Conservation (phyloP, 2,329 filamentous ascomycete genomes). For the Ascochyta koolunga region DNA sequence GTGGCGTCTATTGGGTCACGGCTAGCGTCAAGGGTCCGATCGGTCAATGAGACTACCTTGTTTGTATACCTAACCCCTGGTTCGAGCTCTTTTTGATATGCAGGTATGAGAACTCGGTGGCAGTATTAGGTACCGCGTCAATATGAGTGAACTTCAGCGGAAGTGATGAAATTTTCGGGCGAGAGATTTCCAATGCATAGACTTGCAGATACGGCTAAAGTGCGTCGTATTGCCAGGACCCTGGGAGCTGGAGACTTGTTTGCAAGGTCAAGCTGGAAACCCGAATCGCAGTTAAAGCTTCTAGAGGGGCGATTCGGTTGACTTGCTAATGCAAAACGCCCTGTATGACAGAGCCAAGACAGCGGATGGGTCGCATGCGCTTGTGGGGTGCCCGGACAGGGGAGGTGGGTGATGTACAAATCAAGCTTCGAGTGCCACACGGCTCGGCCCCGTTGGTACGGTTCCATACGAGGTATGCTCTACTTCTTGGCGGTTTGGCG, state of each 20-base stretch:
- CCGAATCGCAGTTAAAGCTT: neutral
- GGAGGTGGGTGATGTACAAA: neutral
- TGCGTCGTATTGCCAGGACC: neutral
- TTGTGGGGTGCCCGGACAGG: neutral
- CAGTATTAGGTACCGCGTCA: neutral
- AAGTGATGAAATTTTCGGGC: neutral
- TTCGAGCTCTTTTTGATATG: neutral
- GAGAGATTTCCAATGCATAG: neutral
- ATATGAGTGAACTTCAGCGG: neutral
- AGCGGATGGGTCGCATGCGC: neutral
- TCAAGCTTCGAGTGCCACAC: neutral
- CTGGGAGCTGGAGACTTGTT: neutral
- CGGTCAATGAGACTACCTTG: neutral
- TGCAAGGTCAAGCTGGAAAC: neutral
- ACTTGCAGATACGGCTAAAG: neutral
- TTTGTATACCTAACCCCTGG: neutral
- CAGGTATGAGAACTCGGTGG: neutral
- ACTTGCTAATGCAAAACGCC: neutral
- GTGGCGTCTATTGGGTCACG: neutral
- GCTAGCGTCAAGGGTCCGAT: neutral
- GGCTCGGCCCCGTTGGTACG: conserved; percentile 1
- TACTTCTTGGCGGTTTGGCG: neutral
- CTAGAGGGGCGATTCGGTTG: neutral
- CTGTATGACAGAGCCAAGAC: neutral
- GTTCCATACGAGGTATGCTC: neutral